These are phyloP conservation scores for Capsicum pubescens DNA, from an alignment of 257 asterid species.

Conservation along the genomic window DNA sequence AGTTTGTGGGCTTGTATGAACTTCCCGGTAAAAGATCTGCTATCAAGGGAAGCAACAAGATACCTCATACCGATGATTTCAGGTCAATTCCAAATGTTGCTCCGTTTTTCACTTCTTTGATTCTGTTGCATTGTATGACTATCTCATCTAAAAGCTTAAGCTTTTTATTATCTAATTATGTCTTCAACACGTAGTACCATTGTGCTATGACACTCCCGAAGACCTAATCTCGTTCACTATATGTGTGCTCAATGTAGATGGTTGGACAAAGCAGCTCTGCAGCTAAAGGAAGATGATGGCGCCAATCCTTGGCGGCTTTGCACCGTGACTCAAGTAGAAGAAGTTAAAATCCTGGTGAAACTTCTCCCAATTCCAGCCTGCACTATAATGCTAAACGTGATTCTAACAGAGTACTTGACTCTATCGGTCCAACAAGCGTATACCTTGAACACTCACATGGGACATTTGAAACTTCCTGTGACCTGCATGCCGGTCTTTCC, in stretches of 20 bases:
- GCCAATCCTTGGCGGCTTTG: slow-evolving; percentile 84
- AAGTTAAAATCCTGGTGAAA: slow-evolving; percentile 82
- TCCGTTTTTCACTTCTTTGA: slow-evolving; percentile 1
- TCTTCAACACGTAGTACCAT: not conserved
- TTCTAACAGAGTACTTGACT: slow-evolving; percentile 82
- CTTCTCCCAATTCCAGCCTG: slow-evolving; percentile 82
- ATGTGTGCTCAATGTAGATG: slow-evolving; percentile 49
- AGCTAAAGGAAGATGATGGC: slow-evolving; percentile 79
- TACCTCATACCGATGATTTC: slow-evolving; percentile 83
- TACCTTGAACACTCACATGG: slow-evolving; percentile 87
- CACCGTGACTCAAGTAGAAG: slow-evolving; percentile 98
- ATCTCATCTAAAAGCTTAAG: not conserved
- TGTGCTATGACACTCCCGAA: not conserved
- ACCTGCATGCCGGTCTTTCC: slow-evolving; percentile 99
- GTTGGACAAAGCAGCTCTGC: slow-evolving; percentile 95
- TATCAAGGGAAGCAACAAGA: slow-evolving; percentile 85
- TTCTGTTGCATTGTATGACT: not conserved
- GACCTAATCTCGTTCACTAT: not conserved
- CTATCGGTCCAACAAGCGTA: slow-evolving; percentile 96
- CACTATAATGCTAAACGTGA: slow-evolving; percentile 80
- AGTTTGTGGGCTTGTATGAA: slow-evolving; percentile 82
- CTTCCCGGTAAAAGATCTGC: slow-evolving; percentile 90
- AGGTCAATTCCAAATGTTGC: slow-evolving; percentile 49
- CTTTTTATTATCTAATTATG: not conserved
- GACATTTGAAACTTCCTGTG: slow-evolving; percentile 84